Evolutionary conservation across 805 yeast genomes (phyloP).

Genomic region (Debaryomyces tyrocola): DNA sequence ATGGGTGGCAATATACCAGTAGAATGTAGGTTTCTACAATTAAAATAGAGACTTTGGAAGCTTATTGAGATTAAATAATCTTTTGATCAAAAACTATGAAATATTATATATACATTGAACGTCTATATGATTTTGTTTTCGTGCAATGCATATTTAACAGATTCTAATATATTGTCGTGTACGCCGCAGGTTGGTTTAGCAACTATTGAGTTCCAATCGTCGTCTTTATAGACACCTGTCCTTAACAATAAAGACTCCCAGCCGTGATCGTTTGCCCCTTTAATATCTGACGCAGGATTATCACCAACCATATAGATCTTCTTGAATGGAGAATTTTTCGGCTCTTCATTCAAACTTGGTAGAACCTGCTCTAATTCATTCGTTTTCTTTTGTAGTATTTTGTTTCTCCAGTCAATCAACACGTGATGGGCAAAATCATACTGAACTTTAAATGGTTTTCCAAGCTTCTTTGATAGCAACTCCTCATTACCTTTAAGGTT

Average conservation of each 20-base stretch:
- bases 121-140: constrained; percentile 1
- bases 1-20: too few species aligned
- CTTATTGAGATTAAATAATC: too few species aligned
- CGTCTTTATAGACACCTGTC: constrained; percentile 82
- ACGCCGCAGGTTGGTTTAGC: constrained; percentile 55
- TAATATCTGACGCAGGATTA: constrained; percentile 90
- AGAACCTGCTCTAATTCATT: constrained; percentile 22
- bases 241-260: constrained; percentile 85
- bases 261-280: constrained; percentile 83
- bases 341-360: constrained; percentile 47
- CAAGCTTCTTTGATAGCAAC: constrained; percentile 61
- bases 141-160: constrained; percentile 26
- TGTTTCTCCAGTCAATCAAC: constrained; percentile 54
- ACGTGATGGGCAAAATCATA: constrained; percentile 82
- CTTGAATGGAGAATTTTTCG: constrained; percentile 37
- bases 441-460: constrained; percentile 78
- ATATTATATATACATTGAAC: too few species aligned
- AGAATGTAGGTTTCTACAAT: too few species aligned
- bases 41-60: too few species aligned
- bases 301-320: constrained; percentile 93
- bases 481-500: constrained; percentile 31
- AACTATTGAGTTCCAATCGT: constrained; percentile 40
- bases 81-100: too few species aligned
- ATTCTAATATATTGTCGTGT: constrained; percentile 47
- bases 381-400: constrained; percentile 21